phyloP scores from a whole-genome alignment of 2,329 filamentous ascomycete species.

The Paraphoma chrysanthemicola region DNA sequence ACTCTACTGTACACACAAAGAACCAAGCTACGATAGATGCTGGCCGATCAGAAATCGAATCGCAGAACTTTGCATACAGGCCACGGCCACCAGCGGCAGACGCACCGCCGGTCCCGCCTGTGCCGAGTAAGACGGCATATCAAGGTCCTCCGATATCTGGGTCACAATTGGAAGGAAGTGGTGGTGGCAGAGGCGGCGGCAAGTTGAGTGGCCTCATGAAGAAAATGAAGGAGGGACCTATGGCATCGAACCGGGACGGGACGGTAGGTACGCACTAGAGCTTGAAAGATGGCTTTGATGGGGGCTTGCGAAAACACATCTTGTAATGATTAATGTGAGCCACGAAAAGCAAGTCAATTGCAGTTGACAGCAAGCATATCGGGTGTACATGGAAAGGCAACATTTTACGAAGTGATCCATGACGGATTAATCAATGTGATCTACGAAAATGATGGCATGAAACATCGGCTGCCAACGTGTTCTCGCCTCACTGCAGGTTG shows the following conservation, averaged over 20 bases:
- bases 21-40: constrained; percentile 42
- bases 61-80: constrained; percentile 20
- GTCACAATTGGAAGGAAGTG: constrained; percentile 27
- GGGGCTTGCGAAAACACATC: no score
- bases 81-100: constrained; percentile 9
- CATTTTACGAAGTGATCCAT: no score
- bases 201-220: constrained; percentile 42
- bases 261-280: constrained; percentile 4
- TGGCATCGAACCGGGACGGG: constrained; percentile 18
- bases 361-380: no score
- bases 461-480: no score
- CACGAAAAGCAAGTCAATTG: no score
- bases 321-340: no score
- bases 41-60: constrained; percentile 42
- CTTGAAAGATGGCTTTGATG: no score
- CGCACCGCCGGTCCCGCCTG: constrained; percentile 17
- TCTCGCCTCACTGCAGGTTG: no score
- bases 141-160: constrained; percentile 30
- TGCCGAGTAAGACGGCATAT: constrained; percentile 19
- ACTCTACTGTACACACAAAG: constrained; percentile 36
- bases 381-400: no score
- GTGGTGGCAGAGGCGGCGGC: constrained; percentile 21
- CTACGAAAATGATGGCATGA: no score
- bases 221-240: constrained; percentile 42
- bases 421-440: no score